Conservation (phyloP, 306 rosid species). For the Trifolium subterraneum region DNA sequence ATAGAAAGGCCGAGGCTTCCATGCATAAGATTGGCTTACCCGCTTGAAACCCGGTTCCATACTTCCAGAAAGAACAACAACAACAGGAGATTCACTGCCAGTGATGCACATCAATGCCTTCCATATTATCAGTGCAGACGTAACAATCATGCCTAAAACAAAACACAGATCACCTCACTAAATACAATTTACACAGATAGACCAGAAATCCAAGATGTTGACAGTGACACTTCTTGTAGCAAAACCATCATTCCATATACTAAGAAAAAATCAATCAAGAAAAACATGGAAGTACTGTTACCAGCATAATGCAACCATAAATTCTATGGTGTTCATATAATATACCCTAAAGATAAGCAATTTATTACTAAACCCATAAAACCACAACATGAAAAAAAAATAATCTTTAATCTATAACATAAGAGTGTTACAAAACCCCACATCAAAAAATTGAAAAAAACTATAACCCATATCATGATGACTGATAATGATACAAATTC, state of each 20-base stretch:
- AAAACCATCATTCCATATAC: slow-evolving; percentile 1
- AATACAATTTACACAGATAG: slow-evolving; percentile 6
- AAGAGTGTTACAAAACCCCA: neutral
- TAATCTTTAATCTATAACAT: neutral
- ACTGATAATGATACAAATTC: neutral
- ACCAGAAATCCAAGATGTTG: slow-evolving; percentile 23
- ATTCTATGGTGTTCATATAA: neutral
- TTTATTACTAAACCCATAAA: neutral
- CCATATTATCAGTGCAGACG: slow-evolving; percentile 77
- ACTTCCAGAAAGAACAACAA: slow-evolving; percentile 81
- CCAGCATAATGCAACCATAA: slow-evolving; percentile 24
- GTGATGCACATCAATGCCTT: slow-evolving; percentile 69
- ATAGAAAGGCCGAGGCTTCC: slow-evolving; percentile 34
- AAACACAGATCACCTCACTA: slow-evolving; percentile 26
- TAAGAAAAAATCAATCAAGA: slow-evolving; percentile 19
- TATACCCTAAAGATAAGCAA: neutral
- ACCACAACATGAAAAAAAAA: neutral
- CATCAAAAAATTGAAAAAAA: neutral
- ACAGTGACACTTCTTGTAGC: neutral
- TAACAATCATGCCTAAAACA: slow-evolving; percentile 67
- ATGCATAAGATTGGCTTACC: slow-evolving; percentile 60
- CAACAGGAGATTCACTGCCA: slow-evolving; percentile 82
- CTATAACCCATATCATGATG: neutral
- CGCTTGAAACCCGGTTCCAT: slow-evolving; percentile 92
- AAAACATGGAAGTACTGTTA: neutral